Conservation (phyloP, 352 stramenopile genomes). For the Globisporangium sylvaticum region DNA sequence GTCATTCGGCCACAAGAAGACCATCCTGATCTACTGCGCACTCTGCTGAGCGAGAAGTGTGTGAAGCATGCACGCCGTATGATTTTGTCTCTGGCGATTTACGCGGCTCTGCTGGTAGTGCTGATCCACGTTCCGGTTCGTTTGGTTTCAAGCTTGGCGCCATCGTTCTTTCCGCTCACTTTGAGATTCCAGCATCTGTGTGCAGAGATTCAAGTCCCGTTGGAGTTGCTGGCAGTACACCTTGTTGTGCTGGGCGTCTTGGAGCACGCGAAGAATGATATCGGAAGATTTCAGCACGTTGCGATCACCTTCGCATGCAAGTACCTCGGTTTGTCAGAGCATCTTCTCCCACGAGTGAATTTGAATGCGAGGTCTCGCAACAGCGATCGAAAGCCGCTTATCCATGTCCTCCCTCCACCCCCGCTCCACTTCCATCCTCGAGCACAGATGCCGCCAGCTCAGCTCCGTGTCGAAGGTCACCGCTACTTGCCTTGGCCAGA, state of each 20-base stretch:
- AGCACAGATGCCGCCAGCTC: constrained; percentile 57
- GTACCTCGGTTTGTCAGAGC: constrained; percentile 63
- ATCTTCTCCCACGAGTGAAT: constrained; percentile 56
- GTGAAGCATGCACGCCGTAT: constrained; percentile 93
- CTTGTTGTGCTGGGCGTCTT: constrained; percentile 93
- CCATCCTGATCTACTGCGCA: constrained; percentile 94
- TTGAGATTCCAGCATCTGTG: constrained; percentile 92
- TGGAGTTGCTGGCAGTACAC: constrained; percentile 95
- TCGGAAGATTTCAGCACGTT: constrained; percentile 70
- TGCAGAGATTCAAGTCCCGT: constrained; percentile 92
- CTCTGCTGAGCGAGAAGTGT: constrained; percentile 92
- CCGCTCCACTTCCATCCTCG: constrained; percentile 82
- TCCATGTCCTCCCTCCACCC: constrained; percentile 56
- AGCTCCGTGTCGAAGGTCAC: constrained; percentile 64
- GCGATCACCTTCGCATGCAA: constrained; percentile 55
- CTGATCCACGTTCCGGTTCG: constrained; percentile 87
- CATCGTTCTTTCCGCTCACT: constrained; percentile 62
- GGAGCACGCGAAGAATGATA: constrained; percentile 88
- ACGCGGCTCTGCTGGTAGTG: constrained; percentile 81
- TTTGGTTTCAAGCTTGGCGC: constrained; percentile 40
- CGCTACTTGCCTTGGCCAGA: constrained; percentile 83
- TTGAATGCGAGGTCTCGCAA: constrained; percentile 15
- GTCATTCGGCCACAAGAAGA: constrained; percentile 93
- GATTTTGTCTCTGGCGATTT: constrained; percentile 90
- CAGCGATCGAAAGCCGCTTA: constrained; percentile 25